phyloP scores from a whole-genome alignment of 345 rosid species.

The Dovyalis caffra region DNA sequence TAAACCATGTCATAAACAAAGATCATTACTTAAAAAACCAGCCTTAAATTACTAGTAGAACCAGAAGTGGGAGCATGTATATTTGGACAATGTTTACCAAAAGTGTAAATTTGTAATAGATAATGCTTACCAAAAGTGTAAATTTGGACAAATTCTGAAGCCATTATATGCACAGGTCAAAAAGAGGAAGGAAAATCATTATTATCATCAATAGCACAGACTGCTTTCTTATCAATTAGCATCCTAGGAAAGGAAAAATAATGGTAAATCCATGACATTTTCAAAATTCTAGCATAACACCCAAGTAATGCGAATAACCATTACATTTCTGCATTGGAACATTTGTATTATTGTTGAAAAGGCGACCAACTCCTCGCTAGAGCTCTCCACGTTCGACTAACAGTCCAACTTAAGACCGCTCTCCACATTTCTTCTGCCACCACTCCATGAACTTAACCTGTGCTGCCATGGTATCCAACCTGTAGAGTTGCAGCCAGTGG shows the following conservation, averaged over 20 bases:
- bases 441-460: slow-evolving; percentile 90
- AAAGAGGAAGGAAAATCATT: not conserved
- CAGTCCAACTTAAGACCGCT: slow-evolving; percentile 20
- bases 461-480: slow-evolving; percentile 81
- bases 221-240: not conserved
- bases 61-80: too few relatives aligned
- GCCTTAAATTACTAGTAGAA: too few relatives aligned
- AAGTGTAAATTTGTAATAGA: too few relatives aligned
- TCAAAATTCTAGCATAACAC: not conserved
- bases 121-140: not conserved
- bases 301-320: not conserved
- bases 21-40: too few relatives aligned
- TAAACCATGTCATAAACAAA: too few relatives aligned
- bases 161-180: not conserved
- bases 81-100: too few relatives aligned
- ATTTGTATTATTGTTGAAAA: not conserved
- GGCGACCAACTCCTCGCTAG: not conserved
- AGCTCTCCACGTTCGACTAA: not conserved
- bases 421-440: slow-evolving; percentile 68
- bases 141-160: not conserved
- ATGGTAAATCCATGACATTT: not conserved
- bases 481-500: slow-evolving; percentile 75
- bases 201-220: not conserved
- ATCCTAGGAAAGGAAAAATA: not conserved
- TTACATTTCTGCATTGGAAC: not conserved